Evolutionary conservation across 257 asterid species (phyloP).

Genomic region (Capsicum chinense): DNA sequence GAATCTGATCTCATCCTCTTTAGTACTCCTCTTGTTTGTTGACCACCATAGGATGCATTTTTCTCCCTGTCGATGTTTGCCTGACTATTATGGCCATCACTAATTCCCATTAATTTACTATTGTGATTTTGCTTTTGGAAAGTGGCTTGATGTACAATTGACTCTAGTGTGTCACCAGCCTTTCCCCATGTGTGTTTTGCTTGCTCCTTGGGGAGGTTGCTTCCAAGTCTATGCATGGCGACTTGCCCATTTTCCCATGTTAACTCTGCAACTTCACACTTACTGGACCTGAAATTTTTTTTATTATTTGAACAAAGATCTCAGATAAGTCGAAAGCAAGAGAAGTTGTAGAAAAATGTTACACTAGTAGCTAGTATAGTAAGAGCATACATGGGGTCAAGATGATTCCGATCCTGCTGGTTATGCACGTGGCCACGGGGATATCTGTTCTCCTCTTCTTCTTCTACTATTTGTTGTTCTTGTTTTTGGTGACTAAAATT

Average conservation of each 20-base stretch:
- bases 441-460: slow-evolving; percentile 39
- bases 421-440: slow-evolving; percentile 49
- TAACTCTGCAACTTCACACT: slow-evolving; percentile 53
- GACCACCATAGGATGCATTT: not conserved
- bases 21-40: not conserved
- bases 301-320: not conserved
- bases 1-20: slow-evolving; percentile 31
- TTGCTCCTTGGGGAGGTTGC: slow-evolving; percentile 19
- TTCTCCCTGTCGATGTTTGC: not conserved
- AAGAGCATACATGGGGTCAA: slow-evolving; percentile 51
- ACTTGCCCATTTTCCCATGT: slow-evolving; percentile 72
- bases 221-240: slow-evolving; percentile 44
- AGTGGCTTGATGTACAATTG: slow-evolving; percentile 62
- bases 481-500: slow-evolving; percentile 49
- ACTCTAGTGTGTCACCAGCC: slow-evolving; percentile 55
- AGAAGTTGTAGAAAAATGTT: slow-evolving; percentile 19
- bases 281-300: slow-evolving; percentile 46
- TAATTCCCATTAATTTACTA: not conserved
- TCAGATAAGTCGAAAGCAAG: slow-evolving; percentile 11
- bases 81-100: not conserved
- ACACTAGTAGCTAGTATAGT: not conserved
- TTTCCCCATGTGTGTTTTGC: slow-evolving; percentile 39
- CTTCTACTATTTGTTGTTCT: slow-evolving; percentile 37
- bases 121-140: not conserved
- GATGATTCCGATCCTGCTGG: slow-evolving; percentile 34